A percentile compares a stretch with the other conserved stretches of the same genome.
phyloP scores from a whole-genome alignment of 2,329 filamentous ascomycete species.

The Alternaria conjuncta region DNA sequence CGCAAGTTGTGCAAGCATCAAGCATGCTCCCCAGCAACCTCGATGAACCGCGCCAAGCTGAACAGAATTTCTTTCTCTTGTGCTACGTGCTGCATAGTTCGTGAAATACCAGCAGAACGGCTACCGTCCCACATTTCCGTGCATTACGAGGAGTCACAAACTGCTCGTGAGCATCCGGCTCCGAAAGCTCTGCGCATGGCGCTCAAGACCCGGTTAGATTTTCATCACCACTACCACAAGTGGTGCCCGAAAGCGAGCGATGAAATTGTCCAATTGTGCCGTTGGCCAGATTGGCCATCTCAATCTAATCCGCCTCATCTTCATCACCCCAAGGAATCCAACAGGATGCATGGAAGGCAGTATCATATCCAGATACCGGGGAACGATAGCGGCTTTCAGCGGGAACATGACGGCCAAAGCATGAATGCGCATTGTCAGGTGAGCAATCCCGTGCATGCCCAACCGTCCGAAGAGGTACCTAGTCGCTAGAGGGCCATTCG shows the following conservation, averaged over 20 bases:
- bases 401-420: slow-evolving; percentile 14
- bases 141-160: slow-evolving; percentile 17
- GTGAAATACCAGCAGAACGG: slow-evolving; percentile 22
- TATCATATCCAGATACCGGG: slow-evolving; percentile 27
- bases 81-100: slow-evolving; percentile 1
- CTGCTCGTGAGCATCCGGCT: slow-evolving; percentile 23
- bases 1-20: slow-evolving; percentile 36
- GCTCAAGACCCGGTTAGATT: slow-evolving; percentile 13
- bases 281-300: not conserved
- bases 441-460: slow-evolving; percentile 26
- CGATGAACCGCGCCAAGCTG: slow-evolving; percentile 28
- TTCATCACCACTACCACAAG: slow-evolving; percentile 5
- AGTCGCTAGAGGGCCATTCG: slow-evolving; percentile 42
- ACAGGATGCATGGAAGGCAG: slow-evolving; percentile 14
- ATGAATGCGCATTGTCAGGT: slow-evolving; percentile 44
- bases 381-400: slow-evolving; percentile 16
- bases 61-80: slow-evolving; percentile 10
- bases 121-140: slow-evolving; percentile 22
- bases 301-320: slow-evolving; percentile 3
- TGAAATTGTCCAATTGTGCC: not conserved
- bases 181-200: slow-evolving; percentile 21
- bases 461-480: slow-evolving; percentile 30
- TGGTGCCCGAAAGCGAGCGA: slow-evolving; percentile 5
- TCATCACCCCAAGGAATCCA: slow-evolving; percentile 8
- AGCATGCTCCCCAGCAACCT: slow-evolving; percentile 31